Evolutionary conservation across 768 basidiomycete genomes (phyloP).

Genomic region (Podaxis sp.): DNA sequence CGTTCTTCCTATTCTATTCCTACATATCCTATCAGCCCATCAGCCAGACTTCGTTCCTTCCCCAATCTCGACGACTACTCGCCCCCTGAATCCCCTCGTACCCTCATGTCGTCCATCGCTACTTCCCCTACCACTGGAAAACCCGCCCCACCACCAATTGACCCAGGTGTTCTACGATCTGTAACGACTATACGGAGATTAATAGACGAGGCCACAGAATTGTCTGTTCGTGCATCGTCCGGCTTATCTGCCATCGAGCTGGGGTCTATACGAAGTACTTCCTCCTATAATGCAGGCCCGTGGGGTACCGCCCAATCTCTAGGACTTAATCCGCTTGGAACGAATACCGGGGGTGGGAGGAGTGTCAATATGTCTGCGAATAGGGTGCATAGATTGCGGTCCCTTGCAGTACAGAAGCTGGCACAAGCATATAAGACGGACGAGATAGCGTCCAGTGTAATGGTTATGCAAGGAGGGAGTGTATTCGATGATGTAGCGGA

Average conservation of each 20-base stretch:
- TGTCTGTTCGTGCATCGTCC: slow-evolving; percentile 84
- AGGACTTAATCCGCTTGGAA: slow-evolving; percentile 57
- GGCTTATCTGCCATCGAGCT: slow-evolving; percentile 75
- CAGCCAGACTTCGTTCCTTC: background rate
- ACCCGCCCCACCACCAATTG: slow-evolving; percentile 80
- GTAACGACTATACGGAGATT: slow-evolving; percentile 72
- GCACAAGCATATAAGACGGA: slow-evolving; percentile 83
- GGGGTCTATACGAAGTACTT: slow-evolving; percentile 52
- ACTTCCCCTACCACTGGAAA: slow-evolving; percentile 57
- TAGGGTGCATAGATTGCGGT: slow-evolving; percentile 75
- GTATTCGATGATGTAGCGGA: slow-evolving; percentile 93
- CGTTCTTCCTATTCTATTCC: slow-evolving; percentile 24
- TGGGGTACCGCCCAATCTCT: slow-evolving; percentile 65
- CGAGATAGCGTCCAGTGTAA: slow-evolving; percentile 89
- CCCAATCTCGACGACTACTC: slow-evolving; percentile 35
- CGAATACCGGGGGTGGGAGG: slow-evolving; percentile 50
- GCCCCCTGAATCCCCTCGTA: slow-evolving; percentile 42
- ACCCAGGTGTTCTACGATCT: slow-evolving; percentile 81
- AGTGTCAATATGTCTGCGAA: slow-evolving; percentile 82
- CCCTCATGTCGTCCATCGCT: slow-evolving; percentile 29
- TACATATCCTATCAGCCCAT: slow-evolving; percentile 11
- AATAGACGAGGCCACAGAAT: slow-evolving; percentile 86
- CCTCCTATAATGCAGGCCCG: slow-evolving; percentile 37
- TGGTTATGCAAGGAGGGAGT: slow-evolving; percentile 93
- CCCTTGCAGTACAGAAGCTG: slow-evolving; percentile 81